phyloP scores from a whole-genome alignment of 352 stramenopile species.

The Phytophthora pseudosyringae region DNA sequence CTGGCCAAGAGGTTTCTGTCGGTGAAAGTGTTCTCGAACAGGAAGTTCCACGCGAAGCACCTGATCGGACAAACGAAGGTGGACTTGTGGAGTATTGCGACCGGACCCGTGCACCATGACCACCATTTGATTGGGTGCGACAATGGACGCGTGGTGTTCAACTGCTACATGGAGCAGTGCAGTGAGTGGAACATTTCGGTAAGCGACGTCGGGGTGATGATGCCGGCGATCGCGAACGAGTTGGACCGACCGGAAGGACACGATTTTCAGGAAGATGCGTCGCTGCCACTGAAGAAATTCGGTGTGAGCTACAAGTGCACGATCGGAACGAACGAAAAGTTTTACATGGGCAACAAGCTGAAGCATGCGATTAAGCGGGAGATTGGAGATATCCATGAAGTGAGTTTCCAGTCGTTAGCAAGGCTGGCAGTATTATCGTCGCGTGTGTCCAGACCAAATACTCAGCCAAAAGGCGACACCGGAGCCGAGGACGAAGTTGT shows the following conservation, averaged over 20 bases:
- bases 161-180: constrained; percentile 93
- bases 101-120: constrained; percentile 87
- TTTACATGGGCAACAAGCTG: constrained; percentile 86
- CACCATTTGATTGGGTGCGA: constrained; percentile 87
- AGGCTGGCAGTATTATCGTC: constrained; percentile 84
- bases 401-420: constrained; percentile 88
- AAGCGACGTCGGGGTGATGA: constrained; percentile 89
- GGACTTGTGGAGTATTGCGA: constrained; percentile 84
- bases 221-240: constrained; percentile 89
- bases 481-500: constrained; percentile 51
- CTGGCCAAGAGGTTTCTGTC: constrained; percentile 66
- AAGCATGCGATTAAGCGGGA: constrained; percentile 81
- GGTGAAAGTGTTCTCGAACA: constrained; percentile 87
- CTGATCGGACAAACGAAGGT: constrained; percentile 81
- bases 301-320: constrained; percentile 92
- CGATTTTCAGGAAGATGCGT: constrained; percentile 91
- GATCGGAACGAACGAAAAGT: constrained; percentile 86
- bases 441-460: constrained; percentile 74
- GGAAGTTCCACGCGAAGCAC: constrained; percentile 79
- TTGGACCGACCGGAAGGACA: constrained; percentile 89
- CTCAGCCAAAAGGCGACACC: constrained; percentile 50
- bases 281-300: constrained; percentile 88
- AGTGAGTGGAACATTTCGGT: constrained; percentile 91
- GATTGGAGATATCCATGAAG: constrained; percentile 84
- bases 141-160: constrained; percentile 90